phyloP scores from a whole-genome alignment of 148 eudicot species.

The Cornus kousa region DNA sequence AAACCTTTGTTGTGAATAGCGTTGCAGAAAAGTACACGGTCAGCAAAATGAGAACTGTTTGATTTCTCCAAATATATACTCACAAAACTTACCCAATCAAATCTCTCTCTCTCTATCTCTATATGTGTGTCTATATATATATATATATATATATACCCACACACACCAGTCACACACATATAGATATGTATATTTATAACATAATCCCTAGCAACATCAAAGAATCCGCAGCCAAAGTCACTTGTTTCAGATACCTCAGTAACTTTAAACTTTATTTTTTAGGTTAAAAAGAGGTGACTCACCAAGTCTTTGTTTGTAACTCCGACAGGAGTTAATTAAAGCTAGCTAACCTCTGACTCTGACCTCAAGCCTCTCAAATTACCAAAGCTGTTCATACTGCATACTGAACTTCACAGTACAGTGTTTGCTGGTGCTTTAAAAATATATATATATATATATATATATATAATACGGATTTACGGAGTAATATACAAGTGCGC shows the following conservation, averaged over 20 bases:
- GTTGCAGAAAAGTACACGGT: not conserved
- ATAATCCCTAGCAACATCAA: not conserved
- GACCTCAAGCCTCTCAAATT: not conserved
- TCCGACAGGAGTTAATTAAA: conserved; percentile 9
- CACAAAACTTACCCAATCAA: too few relatives aligned
- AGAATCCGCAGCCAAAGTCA: not conserved
- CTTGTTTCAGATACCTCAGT: too few relatives aligned
- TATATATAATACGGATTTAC: too few relatives aligned
- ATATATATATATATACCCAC: too few relatives aligned
- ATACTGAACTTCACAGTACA: not conserved
- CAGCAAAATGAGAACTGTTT: not conserved
- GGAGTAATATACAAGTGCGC: too few relatives aligned
- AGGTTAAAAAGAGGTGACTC: not conserved
- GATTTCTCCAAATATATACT: not conserved
- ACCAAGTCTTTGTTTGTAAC: not conserved
- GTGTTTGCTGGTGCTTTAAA: too few relatives aligned
- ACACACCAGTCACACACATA: too few relatives aligned
- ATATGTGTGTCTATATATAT: too few relatives aligned
- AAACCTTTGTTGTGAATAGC: not conserved
- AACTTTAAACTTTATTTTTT: too few relatives aligned
- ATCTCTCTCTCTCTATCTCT: too few relatives aligned
- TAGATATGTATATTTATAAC: too few relatives aligned
- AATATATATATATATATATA: too few relatives aligned
- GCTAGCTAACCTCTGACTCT: conserved; percentile 13
- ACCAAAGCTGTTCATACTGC: not conserved